Evolutionary conservation across 1,284 basidiomycete species (phyloP), one percentile per base, ranked within the genome.

Genomic region (Ustilago sp.): DNA sequence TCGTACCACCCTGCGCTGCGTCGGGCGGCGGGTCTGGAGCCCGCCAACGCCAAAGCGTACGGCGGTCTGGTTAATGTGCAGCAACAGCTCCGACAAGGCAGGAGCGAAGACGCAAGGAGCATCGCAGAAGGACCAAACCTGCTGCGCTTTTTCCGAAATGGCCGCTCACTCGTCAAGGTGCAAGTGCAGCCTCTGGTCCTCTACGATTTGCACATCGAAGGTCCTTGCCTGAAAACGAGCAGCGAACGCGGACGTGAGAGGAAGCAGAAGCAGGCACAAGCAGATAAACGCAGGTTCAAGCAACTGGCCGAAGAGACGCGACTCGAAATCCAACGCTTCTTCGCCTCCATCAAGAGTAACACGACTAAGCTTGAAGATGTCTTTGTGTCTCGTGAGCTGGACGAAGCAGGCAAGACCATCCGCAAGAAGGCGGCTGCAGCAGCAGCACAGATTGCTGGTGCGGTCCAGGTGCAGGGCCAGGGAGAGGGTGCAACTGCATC

Each of bases 291-390:
- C 19, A 54, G 52, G 15, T 66, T 70, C 41, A 65, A 62, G 63
- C 56, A 67, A 31, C 28, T 80, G 12, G 39, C 67, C 2, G 73
- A 81, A 8, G 58, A 67, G 38, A 77, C 80, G 19, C 62, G 81
- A 11, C 64, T 83, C 52, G 81, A 83, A 63, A 71, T 83, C n/a
- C 80, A 81, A 62, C 55, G 59, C 55, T 83, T 83, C 70, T 83
- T 80, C 50, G 72, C 77, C 6, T 74, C 68, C 36, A 62, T 81
- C 69, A 82, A 82, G 55, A 43, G 54, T 52, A 64, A 67, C 41
- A 80, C 77, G 36, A 66, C 69, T 52, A 56, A 58, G 56, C 67
- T 80, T 15, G 81, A 83, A 53, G 67, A 64, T 36, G 28, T 83
- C 8, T 77, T 83, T 54, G 75, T 83, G 31, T 66, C 70, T 15